A percentile compares a stretch with the other conserved stretches of the same genome.
These are phyloP conservation scores for Torulaspora globosa DNA, from an alignment of 1,139 yeast species.

Conservation along the genomic window DNA sequence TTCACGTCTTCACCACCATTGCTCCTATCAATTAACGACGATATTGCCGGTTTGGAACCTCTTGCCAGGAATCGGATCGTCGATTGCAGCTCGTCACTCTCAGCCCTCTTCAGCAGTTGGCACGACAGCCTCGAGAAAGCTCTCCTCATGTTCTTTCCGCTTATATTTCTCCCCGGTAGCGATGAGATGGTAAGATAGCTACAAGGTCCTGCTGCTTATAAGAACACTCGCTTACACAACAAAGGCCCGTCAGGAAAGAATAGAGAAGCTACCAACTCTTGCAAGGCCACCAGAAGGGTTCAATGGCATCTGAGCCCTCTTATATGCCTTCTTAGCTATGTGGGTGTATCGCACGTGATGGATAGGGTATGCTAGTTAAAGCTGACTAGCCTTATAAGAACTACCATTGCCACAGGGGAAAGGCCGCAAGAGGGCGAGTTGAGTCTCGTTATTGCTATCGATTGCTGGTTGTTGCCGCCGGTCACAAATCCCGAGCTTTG, in stretches of 20 bases:
- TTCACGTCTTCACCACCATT: background rate
- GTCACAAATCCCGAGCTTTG: background rate
- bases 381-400: background rate
- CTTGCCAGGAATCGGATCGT: conserved; percentile 30
- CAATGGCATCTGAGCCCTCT: background rate
- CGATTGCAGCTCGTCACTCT: conserved; percentile 23
- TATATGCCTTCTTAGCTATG: background rate
- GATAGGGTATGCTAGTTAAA: background rate
- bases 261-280: background rate
- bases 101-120: conserved; percentile 19
- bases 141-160: conserved; percentile 17
- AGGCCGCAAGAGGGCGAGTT: background rate
- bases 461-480: background rate
- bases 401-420: background rate
- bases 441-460: background rate
- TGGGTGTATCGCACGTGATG: conserved; percentile 1
- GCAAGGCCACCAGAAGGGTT: background rate
- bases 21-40: conserved; percentile 13
- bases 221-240: background rate
- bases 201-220: background rate
- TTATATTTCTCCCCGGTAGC: background rate
- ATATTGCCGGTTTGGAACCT: conserved; percentile 15
- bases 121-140: conserved; percentile 21
- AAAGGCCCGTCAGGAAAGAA: background rate
- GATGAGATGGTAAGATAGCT: background rate